Percentiles rank a stretch among this genome's conserved stretches.
Evolutionary conservation across 1,284 basidiomycete species (phyloP).

Genomic region (Neolentinus lepideus): DNA sequence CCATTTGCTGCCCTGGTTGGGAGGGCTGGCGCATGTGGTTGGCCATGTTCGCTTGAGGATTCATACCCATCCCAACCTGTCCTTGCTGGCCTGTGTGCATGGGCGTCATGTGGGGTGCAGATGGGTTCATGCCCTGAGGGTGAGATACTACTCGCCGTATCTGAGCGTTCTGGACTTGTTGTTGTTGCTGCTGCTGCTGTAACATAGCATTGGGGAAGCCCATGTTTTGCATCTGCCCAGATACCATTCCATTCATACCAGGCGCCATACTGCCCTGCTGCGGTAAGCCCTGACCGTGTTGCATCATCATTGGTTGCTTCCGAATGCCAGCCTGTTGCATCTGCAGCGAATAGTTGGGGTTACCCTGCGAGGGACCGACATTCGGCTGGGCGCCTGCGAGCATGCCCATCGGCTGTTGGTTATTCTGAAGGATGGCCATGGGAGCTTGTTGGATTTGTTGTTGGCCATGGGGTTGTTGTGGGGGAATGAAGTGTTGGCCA

Average conservation of each 20-base stretch:
- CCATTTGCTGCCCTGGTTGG: slow-evolving; percentile 7
- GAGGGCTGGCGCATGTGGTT: neutral
- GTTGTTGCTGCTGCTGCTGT: slow-evolving; percentile 18
- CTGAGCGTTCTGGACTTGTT: slow-evolving; percentile 8
- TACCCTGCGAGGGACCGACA: slow-evolving; percentile 8
- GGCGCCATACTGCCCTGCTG: slow-evolving; percentile 5
- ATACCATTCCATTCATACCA: slow-evolving; percentile 27
- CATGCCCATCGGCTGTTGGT: slow-evolving; percentile 32
- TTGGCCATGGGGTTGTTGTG: slow-evolving; percentile 23
- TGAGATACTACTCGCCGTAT: slow-evolving; percentile 48
- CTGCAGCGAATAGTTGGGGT: slow-evolving; percentile 10
- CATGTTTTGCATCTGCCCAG: slow-evolving; percentile 28
- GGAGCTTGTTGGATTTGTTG: slow-evolving; percentile 15
- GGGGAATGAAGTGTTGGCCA: slow-evolving; percentile 29
- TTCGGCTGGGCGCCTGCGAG: slow-evolving; percentile 20
- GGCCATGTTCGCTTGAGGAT: slow-evolving; percentile 29
- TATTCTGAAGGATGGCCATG: slow-evolving; percentile 32
- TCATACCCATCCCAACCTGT: slow-evolving; percentile 18
- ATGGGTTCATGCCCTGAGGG: slow-evolving; percentile 31
- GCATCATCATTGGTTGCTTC: slow-evolving; percentile 22
- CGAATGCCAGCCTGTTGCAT: slow-evolving; percentile 18
- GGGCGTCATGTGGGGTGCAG: slow-evolving; percentile 22
- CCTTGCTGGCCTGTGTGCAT: slow-evolving; percentile 29
- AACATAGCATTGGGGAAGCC: slow-evolving; percentile 33
- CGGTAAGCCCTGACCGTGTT: slow-evolving; percentile 30